phyloP scores from a whole-genome alignment of 2,329 filamentous ascomycete species.

The Monilinia fructicola region DNA sequence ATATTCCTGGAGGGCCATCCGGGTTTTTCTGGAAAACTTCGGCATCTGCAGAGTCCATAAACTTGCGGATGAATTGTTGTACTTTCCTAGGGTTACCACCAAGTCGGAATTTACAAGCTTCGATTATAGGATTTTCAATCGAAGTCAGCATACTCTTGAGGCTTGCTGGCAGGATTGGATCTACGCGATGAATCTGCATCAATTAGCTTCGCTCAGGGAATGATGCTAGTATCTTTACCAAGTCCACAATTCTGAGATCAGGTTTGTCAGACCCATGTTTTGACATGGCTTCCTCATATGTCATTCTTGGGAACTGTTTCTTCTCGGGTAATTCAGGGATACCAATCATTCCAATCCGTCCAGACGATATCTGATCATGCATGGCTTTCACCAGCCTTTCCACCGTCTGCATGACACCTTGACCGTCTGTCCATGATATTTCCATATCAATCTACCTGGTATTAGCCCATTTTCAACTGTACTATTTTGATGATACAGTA shows the following conservation, averaged over 20 bases:
- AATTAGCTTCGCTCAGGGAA: constrained; percentile 31
- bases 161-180: constrained; percentile 59
- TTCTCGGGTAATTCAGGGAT: constrained; percentile 9
- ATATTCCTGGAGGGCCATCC: constrained; percentile 76
- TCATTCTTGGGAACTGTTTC: constrained; percentile 45
- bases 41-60: constrained; percentile 66
- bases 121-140: constrained; percentile 67
- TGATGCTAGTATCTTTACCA: constrained; percentile 47
- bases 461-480: constrained; percentile 22
- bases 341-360: not conserved
- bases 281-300: constrained; percentile 76
- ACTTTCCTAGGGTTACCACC: constrained; percentile 53
- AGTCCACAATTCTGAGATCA: constrained; percentile 72
- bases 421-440: constrained; percentile 77
- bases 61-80: constrained; percentile 61
- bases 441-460: constrained; percentile 76
- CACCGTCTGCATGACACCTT: constrained; percentile 61
- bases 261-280: constrained; percentile 89
- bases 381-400: constrained; percentile 35
- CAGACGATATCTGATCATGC: constrained; percentile 25
- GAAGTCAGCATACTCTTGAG: constrained; percentile 75
- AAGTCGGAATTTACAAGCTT: constrained; percentile 69
- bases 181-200: constrained; percentile 63
- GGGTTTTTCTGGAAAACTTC: constrained; percentile 64
- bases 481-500: constrained; percentile 39